phyloP scores from a whole-genome alignment of 208 protist species.

The Crithidia bombi region DNA sequence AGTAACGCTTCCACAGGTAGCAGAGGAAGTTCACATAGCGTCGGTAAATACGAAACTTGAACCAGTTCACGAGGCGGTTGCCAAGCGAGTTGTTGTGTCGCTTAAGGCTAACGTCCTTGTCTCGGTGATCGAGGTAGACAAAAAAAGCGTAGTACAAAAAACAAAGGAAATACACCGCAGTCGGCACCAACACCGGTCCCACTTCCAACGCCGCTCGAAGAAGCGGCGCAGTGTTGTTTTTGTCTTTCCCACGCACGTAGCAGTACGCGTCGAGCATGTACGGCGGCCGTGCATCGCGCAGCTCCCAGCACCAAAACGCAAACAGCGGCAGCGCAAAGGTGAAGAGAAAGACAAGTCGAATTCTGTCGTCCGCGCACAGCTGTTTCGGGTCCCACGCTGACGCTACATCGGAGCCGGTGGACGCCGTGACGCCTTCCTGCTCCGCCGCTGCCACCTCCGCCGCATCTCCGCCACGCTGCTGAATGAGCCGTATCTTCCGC shows the following conservation, averaged over 20 bases:
- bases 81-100: conserved; percentile 32
- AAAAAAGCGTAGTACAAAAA: conserved; percentile 30
- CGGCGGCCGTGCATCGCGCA: conserved; percentile 6
- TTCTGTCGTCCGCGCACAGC: conserved; percentile 20
- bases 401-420: conserved; percentile 11
- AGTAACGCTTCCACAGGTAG: conserved; percentile 35
- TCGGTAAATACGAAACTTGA: conserved; percentile 35
- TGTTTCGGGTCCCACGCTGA: conserved; percentile 23
- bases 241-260: background rate
- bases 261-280: conserved; percentile 15
- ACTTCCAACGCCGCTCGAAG: background rate
- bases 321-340: conserved; percentile 19
- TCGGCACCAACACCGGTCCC: background rate
- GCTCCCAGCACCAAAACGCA: conserved; percentile 19
- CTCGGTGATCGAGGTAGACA: conserved; percentile 32
- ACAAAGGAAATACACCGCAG: background rate
- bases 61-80: conserved; percentile 35
- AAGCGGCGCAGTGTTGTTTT: background rate
- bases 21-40: conserved; percentile 31
- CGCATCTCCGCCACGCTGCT: conserved; percentile 12
- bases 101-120: conserved; percentile 33
- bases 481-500: conserved; percentile 6
- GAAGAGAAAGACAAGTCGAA: conserved; percentile 30
- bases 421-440: conserved; percentile 4
- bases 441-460: conserved; percentile 4